Base-by-base conservation (phyloP, 805 yeast species). In the Schwanniomyces occidentalis region DNA sequence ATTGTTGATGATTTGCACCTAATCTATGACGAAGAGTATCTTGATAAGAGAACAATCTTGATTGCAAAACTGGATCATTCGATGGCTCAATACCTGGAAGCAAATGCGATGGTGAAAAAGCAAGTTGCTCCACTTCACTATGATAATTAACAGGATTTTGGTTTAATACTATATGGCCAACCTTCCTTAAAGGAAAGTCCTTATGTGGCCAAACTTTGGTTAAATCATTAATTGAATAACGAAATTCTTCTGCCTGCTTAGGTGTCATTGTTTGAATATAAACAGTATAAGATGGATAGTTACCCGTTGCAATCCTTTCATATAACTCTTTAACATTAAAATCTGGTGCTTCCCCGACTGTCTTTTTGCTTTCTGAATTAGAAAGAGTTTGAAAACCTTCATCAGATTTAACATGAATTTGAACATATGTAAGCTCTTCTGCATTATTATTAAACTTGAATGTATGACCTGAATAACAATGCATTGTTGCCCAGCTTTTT, bases 1-100 rank as follows among this genome's bases (percentile, higher is more conserved):
- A 61, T 52, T 81, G 87, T 37, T 73, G 67, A 63, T 74, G 81
- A 64, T 81, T 85, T 24, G 78, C 71, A 34, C 86, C 86, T 55
- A 85, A 65, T 65, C 95, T 76, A 68, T 85, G 84, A 61, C 95
- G 81, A 56, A 84, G 91, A 18, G 95, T 85, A 61, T 85, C 95
- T 35, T 90, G 81, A 65, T 85, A 85, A 1, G 91, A 82, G 61
- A 82, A 85, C 51, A 85, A 69, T 65, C 95, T 76, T 8, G 89
- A 77, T 60, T 85, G 93, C 53, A 85, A 70, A 22, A 85, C 91
- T 3, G 95, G 95, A 56, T 85, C 95, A 38, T 86, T 86, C 23
- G 87, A 79, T 12, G 91, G 75, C 61, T 84, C 89, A 68, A 82
- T 80, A 50, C 85, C 85, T 30, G 93, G 93, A 22, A 85, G 84